phyloP scores from a whole-genome alignment of 371 early-diverging fungal species.

The Mucor indicus region DNA sequence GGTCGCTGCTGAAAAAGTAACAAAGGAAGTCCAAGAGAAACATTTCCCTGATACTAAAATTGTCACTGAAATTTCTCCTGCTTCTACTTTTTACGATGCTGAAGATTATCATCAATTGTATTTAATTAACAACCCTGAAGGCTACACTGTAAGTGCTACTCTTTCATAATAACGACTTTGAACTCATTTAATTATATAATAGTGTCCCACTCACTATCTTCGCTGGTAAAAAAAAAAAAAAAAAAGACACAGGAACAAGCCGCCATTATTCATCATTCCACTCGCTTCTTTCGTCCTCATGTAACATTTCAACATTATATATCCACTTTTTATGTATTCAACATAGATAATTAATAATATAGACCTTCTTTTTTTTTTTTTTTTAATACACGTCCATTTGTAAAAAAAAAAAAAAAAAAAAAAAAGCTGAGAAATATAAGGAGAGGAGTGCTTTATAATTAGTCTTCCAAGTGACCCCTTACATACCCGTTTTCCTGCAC shows the following conservation, averaged over 20 bases:
- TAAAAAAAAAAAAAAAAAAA: no score
- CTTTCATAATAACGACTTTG: no score
- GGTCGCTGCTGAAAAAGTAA: constrained; percentile 68
- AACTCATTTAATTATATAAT: constrained; percentile 4
- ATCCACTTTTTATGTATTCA: no score
- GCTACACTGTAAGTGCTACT: constrained; percentile 25
- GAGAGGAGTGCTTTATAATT: no score
- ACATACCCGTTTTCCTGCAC: no score
- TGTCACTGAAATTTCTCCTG: constrained; percentile 68
- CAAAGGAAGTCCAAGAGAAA: constrained; percentile 57
- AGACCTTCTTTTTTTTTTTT: no score
- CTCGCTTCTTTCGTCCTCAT: neutral
- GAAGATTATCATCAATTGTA: constrained; percentile 91
- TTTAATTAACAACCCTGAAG: constrained; percentile 58
- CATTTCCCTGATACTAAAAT: constrained; percentile 53
- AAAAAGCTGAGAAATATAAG: no score
- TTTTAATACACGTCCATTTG: no score
- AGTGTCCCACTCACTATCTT: constrained; percentile 51
- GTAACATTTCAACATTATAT: constrained; percentile 1
- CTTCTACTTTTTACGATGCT: constrained; percentile 72
- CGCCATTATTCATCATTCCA: neutral
- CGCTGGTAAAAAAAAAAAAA: constrained; percentile 30
- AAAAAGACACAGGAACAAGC: no score
- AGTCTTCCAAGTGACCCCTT: no score
- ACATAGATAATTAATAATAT: no score